Evolutionary conservation across 805 yeast genomes (phyloP).

Genomic region (Yamadazyma nakazawae): DNA sequence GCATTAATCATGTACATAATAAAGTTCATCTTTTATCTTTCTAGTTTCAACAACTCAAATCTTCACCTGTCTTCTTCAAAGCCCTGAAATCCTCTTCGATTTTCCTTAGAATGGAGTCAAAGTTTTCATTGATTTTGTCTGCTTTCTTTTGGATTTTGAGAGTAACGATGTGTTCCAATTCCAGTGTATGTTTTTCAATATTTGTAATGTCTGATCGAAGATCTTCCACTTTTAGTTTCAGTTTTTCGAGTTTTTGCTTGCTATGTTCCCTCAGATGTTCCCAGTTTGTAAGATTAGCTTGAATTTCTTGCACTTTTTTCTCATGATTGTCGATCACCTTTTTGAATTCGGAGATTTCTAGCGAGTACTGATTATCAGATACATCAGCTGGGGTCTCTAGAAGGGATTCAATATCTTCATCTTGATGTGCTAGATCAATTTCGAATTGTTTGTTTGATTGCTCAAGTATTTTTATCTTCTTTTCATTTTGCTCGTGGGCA

Average conservation of each 20-base stretch:
- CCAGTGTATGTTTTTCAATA: conserved; percentile 24
- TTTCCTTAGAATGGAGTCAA: conserved; percentile 33
- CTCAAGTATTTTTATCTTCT: conserved; percentile 38
- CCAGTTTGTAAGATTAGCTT: conserved; percentile 18
- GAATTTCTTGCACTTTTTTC: conserved; percentile 19
- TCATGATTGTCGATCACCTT: conserved; percentile 22
- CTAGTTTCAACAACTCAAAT: not conserved
- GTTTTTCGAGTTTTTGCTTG: conserved; percentile 23
- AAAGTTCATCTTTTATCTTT: not conserved
- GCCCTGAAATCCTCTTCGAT: conserved; percentile 15
- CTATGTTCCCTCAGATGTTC: conserved; percentile 22
- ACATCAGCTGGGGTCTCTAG: not conserved
- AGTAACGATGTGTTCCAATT: conserved; percentile 24
- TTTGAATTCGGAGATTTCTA: conserved; percentile 23
- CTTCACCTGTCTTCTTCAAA: not conserved
- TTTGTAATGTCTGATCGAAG: conserved; percentile 24
- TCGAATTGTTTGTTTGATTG: conserved; percentile 39
- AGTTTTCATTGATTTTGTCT: conserved; percentile 29
- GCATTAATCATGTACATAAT: conserved; percentile 9
- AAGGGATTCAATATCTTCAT: conserved; percentile 3
- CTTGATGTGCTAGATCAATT: conserved; percentile 23
- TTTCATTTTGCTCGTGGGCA: conserved; percentile 27
- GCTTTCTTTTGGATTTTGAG: conserved; percentile 24
- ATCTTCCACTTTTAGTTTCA: conserved; percentile 21
- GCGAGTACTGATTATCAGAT: not conserved